Evolutionary conservation across 1,284 basidiomycete genomes (phyloP).

Genomic region (Trichosporon faecale): DNA sequence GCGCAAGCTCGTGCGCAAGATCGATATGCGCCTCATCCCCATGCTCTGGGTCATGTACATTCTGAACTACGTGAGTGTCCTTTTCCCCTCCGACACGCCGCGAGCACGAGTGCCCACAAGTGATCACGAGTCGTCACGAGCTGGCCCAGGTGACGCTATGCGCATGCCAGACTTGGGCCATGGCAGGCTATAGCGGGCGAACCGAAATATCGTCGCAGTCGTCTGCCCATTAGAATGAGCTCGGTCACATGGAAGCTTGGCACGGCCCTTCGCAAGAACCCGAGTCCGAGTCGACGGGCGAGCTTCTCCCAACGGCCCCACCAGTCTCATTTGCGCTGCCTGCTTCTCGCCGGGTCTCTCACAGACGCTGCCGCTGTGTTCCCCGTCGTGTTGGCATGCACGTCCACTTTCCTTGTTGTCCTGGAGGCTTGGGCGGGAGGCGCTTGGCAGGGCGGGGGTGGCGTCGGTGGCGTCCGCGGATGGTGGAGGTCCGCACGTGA

Average conservation of each 20-base stretch:
- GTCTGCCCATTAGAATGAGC: not conserved
- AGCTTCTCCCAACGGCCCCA: not conserved
- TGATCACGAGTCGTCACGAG: not conserved
- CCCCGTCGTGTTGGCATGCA: not conserved
- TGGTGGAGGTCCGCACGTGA: not conserved
- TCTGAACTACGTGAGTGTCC: constrained; percentile 24
- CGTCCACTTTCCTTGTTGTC: not conserved
- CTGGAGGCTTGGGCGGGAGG: not conserved
- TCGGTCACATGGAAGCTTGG: not conserved
- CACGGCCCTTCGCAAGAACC: not conserved
- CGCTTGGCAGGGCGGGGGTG: not conserved
- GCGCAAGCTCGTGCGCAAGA: constrained; percentile 48
- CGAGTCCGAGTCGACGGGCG: not conserved
- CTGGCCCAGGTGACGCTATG: too few relatives aligned
- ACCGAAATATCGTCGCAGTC: not conserved
- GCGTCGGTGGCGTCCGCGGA: too few relatives aligned
- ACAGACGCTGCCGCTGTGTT: too few relatives aligned
- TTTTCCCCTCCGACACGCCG: not conserved
- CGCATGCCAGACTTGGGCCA: too few relatives aligned
- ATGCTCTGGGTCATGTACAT: constrained; percentile 42
- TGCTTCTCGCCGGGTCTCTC: too few relatives aligned
- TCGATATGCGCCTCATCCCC: constrained; percentile 45
- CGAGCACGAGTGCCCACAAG: not conserved
- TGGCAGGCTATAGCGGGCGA: not conserved
- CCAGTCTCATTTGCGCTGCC: not conserved